Conservation (phyloP, 805 yeast genomes). For the Kockiozyma suomiensis region DNA sequence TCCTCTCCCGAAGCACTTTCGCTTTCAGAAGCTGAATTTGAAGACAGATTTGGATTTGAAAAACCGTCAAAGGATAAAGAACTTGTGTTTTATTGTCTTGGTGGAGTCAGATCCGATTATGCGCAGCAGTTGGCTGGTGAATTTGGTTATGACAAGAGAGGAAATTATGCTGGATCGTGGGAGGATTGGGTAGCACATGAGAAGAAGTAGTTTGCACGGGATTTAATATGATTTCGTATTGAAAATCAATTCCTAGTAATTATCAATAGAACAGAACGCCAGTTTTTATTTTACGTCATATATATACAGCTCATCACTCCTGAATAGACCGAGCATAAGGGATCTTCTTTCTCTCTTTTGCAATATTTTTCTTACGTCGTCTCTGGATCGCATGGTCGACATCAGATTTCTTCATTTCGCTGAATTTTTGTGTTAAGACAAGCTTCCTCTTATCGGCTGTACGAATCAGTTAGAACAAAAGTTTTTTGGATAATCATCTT, state of each 20-base stretch:
- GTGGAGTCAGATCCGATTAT: constrained; percentile 87
- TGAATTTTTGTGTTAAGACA: constrained; percentile 25
- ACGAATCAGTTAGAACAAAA: background rate
- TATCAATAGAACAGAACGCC: background rate
- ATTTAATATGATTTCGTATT: background rate
- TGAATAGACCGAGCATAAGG: constrained; percentile 35
- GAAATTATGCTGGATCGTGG: constrained; percentile 69
- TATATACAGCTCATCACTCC: background rate
- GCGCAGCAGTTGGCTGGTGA: constrained; percentile 91
- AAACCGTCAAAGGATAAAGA: constrained; percentile 76
- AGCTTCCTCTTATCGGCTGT: constrained; percentile 31
- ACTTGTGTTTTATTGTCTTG: constrained; percentile 86
- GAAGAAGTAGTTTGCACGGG: constrained; percentile 1
- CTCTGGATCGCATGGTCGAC: constrained; percentile 32
- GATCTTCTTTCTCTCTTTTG: constrained; percentile 38
- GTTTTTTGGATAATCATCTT: too few species aligned
- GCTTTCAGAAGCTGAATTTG: constrained; percentile 74
- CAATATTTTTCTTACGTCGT: constrained; percentile 32
- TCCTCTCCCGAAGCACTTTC: constrained; percentile 92
- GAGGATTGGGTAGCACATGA: constrained; percentile 68
- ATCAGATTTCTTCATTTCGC: constrained; percentile 32
- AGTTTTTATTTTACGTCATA: background rate
- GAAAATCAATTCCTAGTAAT: background rate
- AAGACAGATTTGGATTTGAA: constrained; percentile 73
- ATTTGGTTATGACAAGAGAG: constrained; percentile 81